Evolutionary conservation across 768 basidiomycete species (phyloP).

Genomic region (Rhizopogon salebrosus): DNA sequence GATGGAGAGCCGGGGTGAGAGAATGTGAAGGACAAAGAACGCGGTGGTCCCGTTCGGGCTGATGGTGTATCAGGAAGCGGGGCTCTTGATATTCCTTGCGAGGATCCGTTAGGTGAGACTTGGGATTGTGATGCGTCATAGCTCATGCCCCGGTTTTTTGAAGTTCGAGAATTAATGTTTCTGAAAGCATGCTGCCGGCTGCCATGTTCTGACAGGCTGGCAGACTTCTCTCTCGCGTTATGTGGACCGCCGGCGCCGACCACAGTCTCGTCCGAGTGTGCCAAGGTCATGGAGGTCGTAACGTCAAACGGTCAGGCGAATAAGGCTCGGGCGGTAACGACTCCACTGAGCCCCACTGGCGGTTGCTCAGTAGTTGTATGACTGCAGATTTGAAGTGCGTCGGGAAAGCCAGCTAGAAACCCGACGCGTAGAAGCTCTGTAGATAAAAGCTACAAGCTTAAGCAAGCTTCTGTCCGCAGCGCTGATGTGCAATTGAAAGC

Average conservation of each 20-base stretch:
- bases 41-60: constrained; percentile 65
- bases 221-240: neutral
- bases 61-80: constrained; percentile 44
- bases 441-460: no score
- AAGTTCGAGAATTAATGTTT: neutral
- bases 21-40: constrained; percentile 65
- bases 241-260: constrained; percentile 3
- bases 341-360: neutral
- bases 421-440: neutral
- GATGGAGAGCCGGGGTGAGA: constrained; percentile 40
- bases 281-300: constrained; percentile 1
- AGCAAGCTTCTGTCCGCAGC: neutral
- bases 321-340: neutral
- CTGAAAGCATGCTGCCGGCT: neutral
- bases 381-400: neutral
- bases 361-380: neutral
- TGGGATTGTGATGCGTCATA: constrained; percentile 10
- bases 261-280: constrained; percentile 5
- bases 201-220: neutral
- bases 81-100: neutral
- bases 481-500: neutral
- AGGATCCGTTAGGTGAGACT: constrained; percentile 4
- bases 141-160: constrained; percentile 4
- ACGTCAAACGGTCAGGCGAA: neutral
- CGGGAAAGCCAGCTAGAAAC: neutral